A percentile compares a stretch with the other conserved stretches of the same genome.
These are phyloP conservation scores for Populus trichocarpa DNA, from an alignment of 441 rosid species.

Conservation along the genomic window DNA sequence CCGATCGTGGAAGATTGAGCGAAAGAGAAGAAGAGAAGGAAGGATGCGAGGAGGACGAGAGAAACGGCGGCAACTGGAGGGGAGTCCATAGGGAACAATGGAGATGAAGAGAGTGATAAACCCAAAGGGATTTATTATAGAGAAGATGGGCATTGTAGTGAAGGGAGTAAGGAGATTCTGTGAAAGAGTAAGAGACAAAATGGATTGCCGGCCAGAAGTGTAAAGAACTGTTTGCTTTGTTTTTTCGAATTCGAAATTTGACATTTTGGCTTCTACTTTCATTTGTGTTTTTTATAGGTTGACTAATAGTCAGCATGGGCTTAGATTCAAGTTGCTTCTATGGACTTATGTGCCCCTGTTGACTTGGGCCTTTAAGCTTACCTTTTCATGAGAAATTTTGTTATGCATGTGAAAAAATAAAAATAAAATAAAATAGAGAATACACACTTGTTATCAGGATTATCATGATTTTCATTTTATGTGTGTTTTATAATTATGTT, in stretches of 20 bases:
- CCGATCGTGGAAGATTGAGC: conserved; percentile 52
- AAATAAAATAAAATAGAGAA: too few species aligned
- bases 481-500: background rate
- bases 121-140: conserved; percentile 11
- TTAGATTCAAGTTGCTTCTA: background rate
- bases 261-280: background rate
- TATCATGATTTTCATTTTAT: background rate
- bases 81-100: conserved; percentile 19
- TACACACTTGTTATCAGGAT: background rate
- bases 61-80: conserved; percentile 22
- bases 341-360: background rate
- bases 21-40: conserved; percentile 15
- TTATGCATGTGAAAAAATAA: too few species aligned
- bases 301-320: background rate
- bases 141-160: conserved; percentile 15
- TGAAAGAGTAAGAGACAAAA: conserved; percentile 25
- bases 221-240: background rate
- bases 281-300: too few species aligned
- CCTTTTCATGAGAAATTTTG: background rate
- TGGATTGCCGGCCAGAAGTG: conserved; percentile 38
- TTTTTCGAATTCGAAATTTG: background rate
- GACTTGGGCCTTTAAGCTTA: background rate
- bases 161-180: conserved; percentile 13
- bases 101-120: conserved; percentile 3
- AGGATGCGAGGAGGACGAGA: background rate